Conservation (phyloP, 2,329 filamentous ascomycete species). For the Calonectria henricotiae region DNA sequence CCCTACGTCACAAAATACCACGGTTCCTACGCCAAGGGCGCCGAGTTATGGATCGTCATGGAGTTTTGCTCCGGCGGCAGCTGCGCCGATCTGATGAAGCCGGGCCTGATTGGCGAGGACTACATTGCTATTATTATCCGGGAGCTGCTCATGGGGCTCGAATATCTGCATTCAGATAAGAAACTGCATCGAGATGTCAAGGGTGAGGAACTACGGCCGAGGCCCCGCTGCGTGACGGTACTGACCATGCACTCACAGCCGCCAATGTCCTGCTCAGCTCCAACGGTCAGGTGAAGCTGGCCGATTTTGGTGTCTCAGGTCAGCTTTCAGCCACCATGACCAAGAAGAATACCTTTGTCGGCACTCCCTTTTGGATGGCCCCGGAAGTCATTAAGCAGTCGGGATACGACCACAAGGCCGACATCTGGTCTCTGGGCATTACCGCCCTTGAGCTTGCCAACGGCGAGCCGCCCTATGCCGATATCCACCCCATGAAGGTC, state of each 20-base stretch:
- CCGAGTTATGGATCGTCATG: conserved; percentile 99
- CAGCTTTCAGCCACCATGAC: conserved; percentile 98
- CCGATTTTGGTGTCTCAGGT: conserved; percentile 97
- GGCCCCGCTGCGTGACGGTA: background rate
- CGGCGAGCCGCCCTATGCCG: conserved; percentile 93
- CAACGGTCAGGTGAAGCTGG: conserved; percentile 96
- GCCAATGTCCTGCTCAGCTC: conserved; percentile 92
- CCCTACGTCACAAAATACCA: conserved; percentile 98
- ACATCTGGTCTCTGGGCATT: conserved; percentile 97
- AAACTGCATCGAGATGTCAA: conserved; percentile 98
- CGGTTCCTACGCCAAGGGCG: conserved; percentile 95
- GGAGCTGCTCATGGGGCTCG: conserved; percentile 90
- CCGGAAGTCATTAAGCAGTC: conserved; percentile 99
- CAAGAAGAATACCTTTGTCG: conserved; percentile 99
- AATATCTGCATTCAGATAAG: conserved; percentile 95
- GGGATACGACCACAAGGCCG: conserved; percentile 97
- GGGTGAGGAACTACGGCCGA: conserved; percentile 67
- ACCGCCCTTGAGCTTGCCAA: conserved; percentile 93
- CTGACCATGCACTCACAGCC: conserved; percentile 67
- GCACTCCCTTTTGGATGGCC: conserved; percentile 99
- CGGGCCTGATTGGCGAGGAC: conserved; percentile 90
- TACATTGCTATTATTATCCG: conserved; percentile 97
- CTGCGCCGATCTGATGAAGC: conserved; percentile 96
- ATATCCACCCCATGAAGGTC: conserved; percentile 99
- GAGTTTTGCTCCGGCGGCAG: conserved; percentile 98